Base-by-base conservation (phyloP, 2,329 filamentous ascomycete species). In the Aspergillus sergii region DNA sequence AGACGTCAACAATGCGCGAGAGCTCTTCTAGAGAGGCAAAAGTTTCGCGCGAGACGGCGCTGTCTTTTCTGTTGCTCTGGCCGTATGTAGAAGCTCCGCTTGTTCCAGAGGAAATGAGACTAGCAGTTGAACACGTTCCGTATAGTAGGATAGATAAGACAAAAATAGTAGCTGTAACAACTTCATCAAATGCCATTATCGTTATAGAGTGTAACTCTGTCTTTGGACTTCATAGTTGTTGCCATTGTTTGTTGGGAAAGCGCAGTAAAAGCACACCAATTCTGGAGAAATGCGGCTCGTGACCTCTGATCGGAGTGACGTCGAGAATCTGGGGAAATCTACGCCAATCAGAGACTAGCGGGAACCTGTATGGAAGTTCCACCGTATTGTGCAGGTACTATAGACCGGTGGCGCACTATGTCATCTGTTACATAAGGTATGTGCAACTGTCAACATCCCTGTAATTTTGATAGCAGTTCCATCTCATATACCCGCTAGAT, bases 1-100 rank as follows among this genome's bases (percentile, higher is more conserved):
- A 84, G 64, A 98, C 95, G 76, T 99, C 95, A 66, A 97, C 94
- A 30, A 98, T 86, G 59, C 94, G 89, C n/a, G 94, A 88, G 60
- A 94, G 83, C 72, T 96, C 91, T 78, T 97, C 93, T 16, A 99
- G 88, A 21, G 92, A 89, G 63, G 86, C 82, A 79, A 96, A 98
- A 65, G 97, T 84, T 28, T 82, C 72, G 32, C 79, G 73, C 5
- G 91, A 89, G 61, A 95, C 75, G 19, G 60, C 57, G 19, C 61
- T 59, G 56, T 63, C 59, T 28, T 60, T 57, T 26, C 61, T 59
- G 57, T 62, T 59, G 16, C 36, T 45, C 21, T 62, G 46, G 41
- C 34, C n/a, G 12, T 55, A 16, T 41, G 8, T 11, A 21, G 34
- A 48, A 14, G 41, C 30, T 30, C n/a, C 12, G 23, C 16, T 46